These are phyloP conservation scores for Scheffersomyces quercinus DNA, from an alignment of 1,139 yeast genomes.

Conservation along the genomic window DNA sequence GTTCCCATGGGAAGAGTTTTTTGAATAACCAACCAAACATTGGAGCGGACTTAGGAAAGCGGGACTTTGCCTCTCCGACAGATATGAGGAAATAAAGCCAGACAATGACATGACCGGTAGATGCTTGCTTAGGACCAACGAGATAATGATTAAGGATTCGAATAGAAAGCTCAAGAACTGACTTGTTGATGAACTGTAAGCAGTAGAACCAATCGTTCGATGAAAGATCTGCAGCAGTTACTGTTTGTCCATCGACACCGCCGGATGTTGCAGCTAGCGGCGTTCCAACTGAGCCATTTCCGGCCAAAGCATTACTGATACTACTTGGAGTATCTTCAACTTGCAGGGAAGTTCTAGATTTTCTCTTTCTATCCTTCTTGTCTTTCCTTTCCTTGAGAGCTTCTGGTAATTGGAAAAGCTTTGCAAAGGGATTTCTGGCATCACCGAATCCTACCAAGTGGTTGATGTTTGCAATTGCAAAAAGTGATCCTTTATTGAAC, in stretches of 20 bases:
- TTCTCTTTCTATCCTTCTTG: constrained; percentile 65
- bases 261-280: constrained; percentile 12
- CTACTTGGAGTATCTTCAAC: constrained; percentile 13
- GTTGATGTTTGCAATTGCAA: constrained; percentile 73
- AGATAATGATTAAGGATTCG: constrained; percentile 65
- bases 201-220: constrained; percentile 62
- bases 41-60: constrained; percentile 46
- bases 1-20: constrained; percentile 67
- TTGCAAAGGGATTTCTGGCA: constrained; percentile 71
- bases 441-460: constrained; percentile 79
- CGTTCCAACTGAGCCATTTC: constrained; percentile 3
- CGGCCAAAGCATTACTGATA: constrained; percentile 3
- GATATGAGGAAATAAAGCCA: constrained; percentile 71
- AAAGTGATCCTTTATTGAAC: constrained; percentile 72
- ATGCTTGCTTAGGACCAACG: constrained; percentile 68
- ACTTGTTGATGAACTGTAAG: constrained; percentile 56
- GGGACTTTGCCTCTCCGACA: constrained; percentile 56
- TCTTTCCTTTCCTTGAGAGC: constrained; percentile 71
- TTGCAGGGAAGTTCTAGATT: constrained; percentile 34
- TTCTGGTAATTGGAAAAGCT: constrained; percentile 67
- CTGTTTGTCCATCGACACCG: constrained; percentile 29
- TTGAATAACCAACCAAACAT: constrained; percentile 54
- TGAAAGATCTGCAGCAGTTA: constrained; percentile 45
- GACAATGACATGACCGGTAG: constrained; percentile 68
- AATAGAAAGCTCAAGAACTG: constrained; percentile 65